Evolutionary conservation across 2,329 filamentous ascomycete genomes (phyloP).

Genomic region (Aspergillus uvarum): DNA sequence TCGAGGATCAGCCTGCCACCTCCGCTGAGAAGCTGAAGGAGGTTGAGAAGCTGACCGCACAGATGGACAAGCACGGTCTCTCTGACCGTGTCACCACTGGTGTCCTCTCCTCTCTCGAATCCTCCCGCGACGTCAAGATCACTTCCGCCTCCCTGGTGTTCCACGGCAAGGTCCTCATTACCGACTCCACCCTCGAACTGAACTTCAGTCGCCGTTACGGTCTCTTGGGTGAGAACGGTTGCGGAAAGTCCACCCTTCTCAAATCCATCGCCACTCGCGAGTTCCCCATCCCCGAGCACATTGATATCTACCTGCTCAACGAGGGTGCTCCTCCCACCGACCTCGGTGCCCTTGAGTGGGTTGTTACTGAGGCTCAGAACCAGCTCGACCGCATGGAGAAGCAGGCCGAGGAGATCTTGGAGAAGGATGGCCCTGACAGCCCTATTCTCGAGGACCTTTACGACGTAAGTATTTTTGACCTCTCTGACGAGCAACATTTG

Average conservation of each 20-base stretch:
- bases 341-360: slow-evolving; percentile 92
- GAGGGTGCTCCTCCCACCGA: slow-evolving; percentile 90
- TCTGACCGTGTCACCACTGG: slow-evolving; percentile 98
- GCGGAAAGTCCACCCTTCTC: slow-evolving; percentile 96
- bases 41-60: slow-evolving; percentile 82
- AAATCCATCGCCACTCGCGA: slow-evolving; percentile 93
- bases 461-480: slow-evolving; percentile 64
- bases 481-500: background rate
- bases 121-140: slow-evolving; percentile 95
- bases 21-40: slow-evolving; percentile 71
- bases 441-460: slow-evolving; percentile 91
- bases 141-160: slow-evolving; percentile 91
- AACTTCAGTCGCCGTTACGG: slow-evolving; percentile 92
- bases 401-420: slow-evolving; percentile 83
- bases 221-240: slow-evolving; percentile 96
- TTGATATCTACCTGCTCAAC: slow-evolving; percentile 98
- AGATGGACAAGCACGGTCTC: slow-evolving; percentile 94
- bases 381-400: slow-evolving; percentile 89
- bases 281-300: slow-evolving; percentile 90
- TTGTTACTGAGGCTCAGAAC: slow-evolving; percentile 88
- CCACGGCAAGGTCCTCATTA: slow-evolving; percentile 95
- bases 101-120: slow-evolving; percentile 80
- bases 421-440: slow-evolving; percentile 88
- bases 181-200: slow-evolving; percentile 88
- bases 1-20: slow-evolving; percentile 66